Evolutionary conservation across 805 yeast genomes (phyloP).

Genomic region (Saccharomycopsis selenospora): DNA sequence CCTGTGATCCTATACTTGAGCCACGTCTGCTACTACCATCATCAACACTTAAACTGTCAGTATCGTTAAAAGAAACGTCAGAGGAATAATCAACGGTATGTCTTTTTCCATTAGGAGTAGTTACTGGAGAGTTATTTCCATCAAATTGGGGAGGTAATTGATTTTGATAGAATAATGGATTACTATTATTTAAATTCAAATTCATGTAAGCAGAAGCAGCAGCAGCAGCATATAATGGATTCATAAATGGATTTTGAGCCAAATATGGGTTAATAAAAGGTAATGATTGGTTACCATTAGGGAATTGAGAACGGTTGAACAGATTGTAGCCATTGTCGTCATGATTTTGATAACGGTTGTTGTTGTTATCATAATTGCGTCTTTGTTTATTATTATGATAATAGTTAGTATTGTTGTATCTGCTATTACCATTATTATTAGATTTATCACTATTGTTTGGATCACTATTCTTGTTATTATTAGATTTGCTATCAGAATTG

Average conservation of each 20-base stretch:
- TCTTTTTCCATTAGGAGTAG: background rate
- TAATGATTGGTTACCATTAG: background rate
- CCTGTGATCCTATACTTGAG: slow-evolving; percentile 14
- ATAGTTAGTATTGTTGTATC: slow-evolving; percentile 1
- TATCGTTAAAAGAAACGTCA: slow-evolving; percentile 3
- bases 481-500: too few relatives aligned
- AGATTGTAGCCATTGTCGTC: slow-evolving; percentile 1
- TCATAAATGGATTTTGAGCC: slow-evolving; percentile 6
- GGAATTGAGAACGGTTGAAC: background rate
- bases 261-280: slow-evolving; percentile 4
- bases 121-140: background rate
- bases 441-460: background rate
- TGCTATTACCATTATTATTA: background rate
- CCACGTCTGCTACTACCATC: slow-evolving; percentile 13
- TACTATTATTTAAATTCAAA: too few relatives aligned
- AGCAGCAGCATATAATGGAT: slow-evolving; percentile 11
- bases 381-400: slow-evolving; percentile 18
- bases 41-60: slow-evolving; percentile 8
- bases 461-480: background rate
- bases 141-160: slow-evolving; percentile 1
- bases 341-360: slow-evolving; percentile 1
- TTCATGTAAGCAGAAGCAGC: slow-evolving; percentile 4
- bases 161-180: slow-evolving; percentile 3
- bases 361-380: slow-evolving; percentile 24
- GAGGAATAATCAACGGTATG: slow-evolving; percentile 5